Conservation (phyloP, 2,329 filamentous ascomycete genomes). For the Fusarium camptoceras region DNA sequence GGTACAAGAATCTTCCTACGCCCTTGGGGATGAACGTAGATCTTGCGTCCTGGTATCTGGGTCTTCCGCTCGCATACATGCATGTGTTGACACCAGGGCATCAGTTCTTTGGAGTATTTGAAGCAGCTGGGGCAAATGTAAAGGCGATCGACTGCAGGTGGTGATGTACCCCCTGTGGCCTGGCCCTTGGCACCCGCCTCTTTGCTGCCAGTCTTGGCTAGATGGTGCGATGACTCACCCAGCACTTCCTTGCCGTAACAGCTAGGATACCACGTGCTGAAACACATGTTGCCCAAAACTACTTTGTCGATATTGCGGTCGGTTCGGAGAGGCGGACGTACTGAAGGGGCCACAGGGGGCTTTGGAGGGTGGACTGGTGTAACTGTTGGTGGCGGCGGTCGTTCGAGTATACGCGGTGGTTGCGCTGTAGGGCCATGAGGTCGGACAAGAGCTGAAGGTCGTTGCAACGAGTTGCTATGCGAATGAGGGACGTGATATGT, state of each 20-base stretch:
- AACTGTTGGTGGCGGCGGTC: conserved; percentile 45
- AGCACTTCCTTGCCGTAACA: conserved; percentile 83
- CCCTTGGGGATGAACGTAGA: conserved; percentile 74
- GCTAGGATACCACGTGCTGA: conserved; percentile 92
- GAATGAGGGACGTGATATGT: conserved; percentile 55
- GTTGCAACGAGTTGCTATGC: conserved; percentile 40
- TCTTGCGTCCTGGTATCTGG: conserved; percentile 72
- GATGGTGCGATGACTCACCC: conserved; percentile 59
- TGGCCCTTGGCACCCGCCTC: conserved; percentile 48
- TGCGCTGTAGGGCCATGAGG: conserved; percentile 51
- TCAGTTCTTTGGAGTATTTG: conserved; percentile 80
- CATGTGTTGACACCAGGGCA: conserved; percentile 69
- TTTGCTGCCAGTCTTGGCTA: conserved; percentile 45
- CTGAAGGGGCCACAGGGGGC: conserved; percentile 43
- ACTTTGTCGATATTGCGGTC: conserved; percentile 89
- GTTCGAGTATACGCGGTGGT: conserved; percentile 48
- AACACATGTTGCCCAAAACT: conserved; percentile 83
- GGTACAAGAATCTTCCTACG: conserved; percentile 55
- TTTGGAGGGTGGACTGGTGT: conserved; percentile 54
- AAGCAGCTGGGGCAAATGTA: conserved; percentile 96
- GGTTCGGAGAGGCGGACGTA: conserved; percentile 55
- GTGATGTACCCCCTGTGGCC: conserved; percentile 41
- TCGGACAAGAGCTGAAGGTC: conserved; percentile 49
- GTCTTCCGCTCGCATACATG: conserved; percentile 65
- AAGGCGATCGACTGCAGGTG: conserved; percentile 71